Conservation (phyloP, 78 protist genomes). For the Pelomyxa schiedti region DNA sequence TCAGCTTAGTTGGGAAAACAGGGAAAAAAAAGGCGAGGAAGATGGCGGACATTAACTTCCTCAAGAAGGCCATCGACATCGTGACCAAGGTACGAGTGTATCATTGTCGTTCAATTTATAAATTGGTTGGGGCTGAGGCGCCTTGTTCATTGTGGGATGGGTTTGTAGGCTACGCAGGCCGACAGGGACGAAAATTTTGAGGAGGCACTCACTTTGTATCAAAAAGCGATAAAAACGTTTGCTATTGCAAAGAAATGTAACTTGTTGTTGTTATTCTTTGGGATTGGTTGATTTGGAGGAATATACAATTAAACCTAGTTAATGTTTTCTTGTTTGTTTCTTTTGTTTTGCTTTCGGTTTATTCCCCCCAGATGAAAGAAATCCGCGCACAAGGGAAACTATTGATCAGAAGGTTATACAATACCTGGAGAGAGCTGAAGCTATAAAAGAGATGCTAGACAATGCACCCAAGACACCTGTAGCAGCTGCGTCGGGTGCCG, state of each 20-base stretch:
- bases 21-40: background rate
- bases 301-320: background rate
- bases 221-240: background rate
- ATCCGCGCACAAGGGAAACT: slow-evolving; percentile 38
- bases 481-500: slow-evolving; percentile 12
- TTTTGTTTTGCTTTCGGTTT: background rate
- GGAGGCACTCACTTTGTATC: slow-evolving; percentile 52
- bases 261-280: background rate
- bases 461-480: slow-evolving; percentile 33
- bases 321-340: background rate
- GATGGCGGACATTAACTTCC: slow-evolving; percentile 49
- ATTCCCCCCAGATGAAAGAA: slow-evolving; percentile 54
- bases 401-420: slow-evolving; percentile 48
- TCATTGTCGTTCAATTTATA: too few relatives aligned
- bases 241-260: background rate
- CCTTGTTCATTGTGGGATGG: too few relatives aligned
- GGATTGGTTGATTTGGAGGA: background rate
- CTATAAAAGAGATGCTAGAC: slow-evolving; percentile 39
- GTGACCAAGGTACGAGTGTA: too few relatives aligned
- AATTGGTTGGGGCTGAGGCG: too few relatives aligned
- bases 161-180: slow-evolving; percentile 56
- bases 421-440: slow-evolving; percentile 72
- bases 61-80: slow-evolving; percentile 46
- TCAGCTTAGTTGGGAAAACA: too few relatives aligned
- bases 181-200: slow-evolving; percentile 46